phyloP scores from a whole-genome alignment of 768 basidiomycete genomes.

The Cystofilobasidium bisporidii region DNA sequence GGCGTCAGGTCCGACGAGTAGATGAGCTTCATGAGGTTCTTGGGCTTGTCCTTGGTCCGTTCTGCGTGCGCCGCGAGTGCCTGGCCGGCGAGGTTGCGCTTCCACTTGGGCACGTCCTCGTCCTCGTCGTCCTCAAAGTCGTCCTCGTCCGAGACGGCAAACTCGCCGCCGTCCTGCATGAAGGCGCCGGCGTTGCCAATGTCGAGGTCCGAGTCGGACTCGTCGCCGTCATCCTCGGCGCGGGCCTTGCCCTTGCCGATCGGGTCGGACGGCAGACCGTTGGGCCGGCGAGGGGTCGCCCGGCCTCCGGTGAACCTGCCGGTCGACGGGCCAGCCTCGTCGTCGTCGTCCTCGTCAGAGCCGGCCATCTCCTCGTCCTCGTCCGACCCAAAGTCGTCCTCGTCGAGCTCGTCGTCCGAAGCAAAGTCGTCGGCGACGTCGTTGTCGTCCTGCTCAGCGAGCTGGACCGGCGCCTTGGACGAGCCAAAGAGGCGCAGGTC shows the following conservation, averaged over 20 bases:
- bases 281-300: conserved; percentile 14
- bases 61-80: conserved; percentile 48
- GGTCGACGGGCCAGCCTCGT: conserved; percentile 11
- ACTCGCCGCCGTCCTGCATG: conserved; percentile 47
- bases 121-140: conserved; percentile 42
- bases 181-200: conserved; percentile 41
- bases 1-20: conserved; percentile 64
- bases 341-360: conserved; percentile 29
- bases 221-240: conserved; percentile 38
- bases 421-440: conserved; percentile 32
- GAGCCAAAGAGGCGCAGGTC: conserved; percentile 74
- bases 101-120: conserved; percentile 62
- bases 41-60: conserved; percentile 44
- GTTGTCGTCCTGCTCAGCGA: conserved; percentile 44
- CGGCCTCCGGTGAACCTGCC: conserved; percentile 19
- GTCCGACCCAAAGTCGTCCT: conserved; percentile 34
- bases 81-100: conserved; percentile 51
- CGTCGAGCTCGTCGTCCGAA: conserved; percentile 27
- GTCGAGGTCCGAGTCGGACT: conserved; percentile 37
- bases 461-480: conserved; percentile 53
- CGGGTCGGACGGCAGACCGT: conserved; percentile 17
- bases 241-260: conserved; percentile 17
- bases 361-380: conserved; percentile 33
- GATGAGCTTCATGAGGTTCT: conserved; percentile 77
- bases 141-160: conserved; percentile 41